Evolutionary conservation across 257 asterid species (phyloP).

Genomic region (Salvia hispanica): DNA sequence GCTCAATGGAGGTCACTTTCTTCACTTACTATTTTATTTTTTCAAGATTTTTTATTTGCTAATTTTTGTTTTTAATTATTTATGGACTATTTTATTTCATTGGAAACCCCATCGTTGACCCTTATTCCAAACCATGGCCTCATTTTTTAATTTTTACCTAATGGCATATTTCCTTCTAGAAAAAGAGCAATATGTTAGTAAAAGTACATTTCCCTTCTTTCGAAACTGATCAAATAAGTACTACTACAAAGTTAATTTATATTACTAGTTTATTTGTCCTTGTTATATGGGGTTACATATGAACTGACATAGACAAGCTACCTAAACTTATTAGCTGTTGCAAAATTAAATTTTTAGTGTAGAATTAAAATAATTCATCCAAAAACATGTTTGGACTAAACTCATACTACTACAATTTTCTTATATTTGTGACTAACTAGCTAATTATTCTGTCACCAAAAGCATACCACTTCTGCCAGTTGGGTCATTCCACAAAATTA

Average conservation of each 20-base stretch:
- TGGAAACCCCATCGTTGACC: slow-evolving; percentile 35
- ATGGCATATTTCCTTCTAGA: slow-evolving; percentile 22
- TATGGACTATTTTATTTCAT: slow-evolving; percentile 4
- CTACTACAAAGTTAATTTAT: background rate
- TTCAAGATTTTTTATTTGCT: background rate
- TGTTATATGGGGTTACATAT: background rate
- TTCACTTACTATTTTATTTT: too few species aligned
- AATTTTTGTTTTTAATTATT: background rate
- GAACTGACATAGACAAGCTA: background rate
- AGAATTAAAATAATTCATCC: too few species aligned
- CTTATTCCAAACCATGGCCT: slow-evolving; percentile 22
- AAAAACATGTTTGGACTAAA: background rate
- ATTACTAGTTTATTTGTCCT: background rate
- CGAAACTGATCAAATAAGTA: too few species aligned
- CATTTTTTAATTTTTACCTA: background rate
- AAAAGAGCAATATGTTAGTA: slow-evolving; percentile 9
- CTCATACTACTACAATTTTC: background rate
- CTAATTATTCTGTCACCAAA: too few species aligned
- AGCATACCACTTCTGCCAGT: too few species aligned
- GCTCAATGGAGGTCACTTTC: slow-evolving; percentile 79
- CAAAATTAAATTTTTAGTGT: background rate
- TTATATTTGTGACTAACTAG: background rate
- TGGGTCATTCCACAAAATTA: too few species aligned
- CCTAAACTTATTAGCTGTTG: slow-evolving; percentile 24
- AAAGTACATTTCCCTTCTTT: background rate